Base-by-base conservation (phyloP, 2,329 filamentous ascomycete genomes). In the Talaromyces sp. region DNA sequence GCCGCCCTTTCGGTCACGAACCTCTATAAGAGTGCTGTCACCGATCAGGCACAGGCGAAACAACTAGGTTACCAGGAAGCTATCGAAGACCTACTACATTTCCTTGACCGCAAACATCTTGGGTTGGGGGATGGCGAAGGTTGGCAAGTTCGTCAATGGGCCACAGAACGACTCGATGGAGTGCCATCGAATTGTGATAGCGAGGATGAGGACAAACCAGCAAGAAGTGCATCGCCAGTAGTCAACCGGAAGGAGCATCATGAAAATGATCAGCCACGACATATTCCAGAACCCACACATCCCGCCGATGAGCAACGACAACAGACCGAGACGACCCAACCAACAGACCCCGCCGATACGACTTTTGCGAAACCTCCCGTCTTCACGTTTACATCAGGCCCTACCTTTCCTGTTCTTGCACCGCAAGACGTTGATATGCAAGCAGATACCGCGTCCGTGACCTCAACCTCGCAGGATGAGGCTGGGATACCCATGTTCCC, bases 1-100 rank as follows among this genome's bases (percentile, higher is more conserved):
- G 95, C 95, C 39, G 95, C 95, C 22, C 84, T 97, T 39, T 96
- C 93, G 6, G 93, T 98, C 63, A 98, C 95, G 57, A 97, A 96
- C 73, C 88, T 99, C 15, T 98, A 98, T 82, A 97, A 97, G 79
- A 93, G 89, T 45, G 94, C 94, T 3, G 90, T 91, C 13, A 84
- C 88, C 37, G 90, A 91, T 58, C 89, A 95, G 75, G 84, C 89
- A 59, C 89, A 89, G 72, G 88, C 92, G 56, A 88, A 91, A 59
- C 81, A 86, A 60, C 89, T 93, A 45, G 95, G 95, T 31, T 98
- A 97, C 72, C 93, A 97, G 76, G 93, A 98, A 74, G 96, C 93
- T 43, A 82, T 99, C 43, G 92, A 97, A 69, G 94, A 98, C 70
- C 82, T 99, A 5, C 81, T 97, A n/a, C 79, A 84, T 17, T 96